Base-by-base conservation (phyloP, 352 stramenopile genomes). In the Phytopythium vexans region DNA sequence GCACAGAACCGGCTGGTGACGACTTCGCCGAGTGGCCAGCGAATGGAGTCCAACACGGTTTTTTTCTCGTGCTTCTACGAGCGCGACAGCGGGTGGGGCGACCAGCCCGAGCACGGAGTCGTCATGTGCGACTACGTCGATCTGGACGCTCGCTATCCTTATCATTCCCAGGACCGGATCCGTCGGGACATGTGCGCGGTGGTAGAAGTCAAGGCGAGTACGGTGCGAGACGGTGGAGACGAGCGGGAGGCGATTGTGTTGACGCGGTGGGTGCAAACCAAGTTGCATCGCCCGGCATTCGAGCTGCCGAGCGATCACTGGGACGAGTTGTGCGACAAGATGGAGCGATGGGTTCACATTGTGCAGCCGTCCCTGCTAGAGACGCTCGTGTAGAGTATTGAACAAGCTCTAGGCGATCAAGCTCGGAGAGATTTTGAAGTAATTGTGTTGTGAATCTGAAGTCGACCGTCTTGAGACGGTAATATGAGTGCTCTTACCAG, bases 1-100 rank as follows among this genome's bases (percentile, higher is more conserved):
- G 56, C 66, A 9, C 67, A 77, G 49, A 59, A 70, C 41, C 71
- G 71, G 0, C 41, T 76, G n/a, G 57, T 81, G 32, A 48, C 59
- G 12, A 64, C 58, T 0, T 60, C 60, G 1, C 35, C 40, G 0
- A 50, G 56, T 15, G 56, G 56, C 5, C 34, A 61, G 1, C 12
- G 42, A 10, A 58, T 74, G 27, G 72, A 82, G 49, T 62, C 62
- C n/a, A 77, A 77, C 40, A 62, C 42, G 6, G 41, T 72, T 1
- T 58, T 68, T 27, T 71, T 69, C 38, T 69, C 64, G 7, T 49
- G 62, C 41, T 65, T 53, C 38, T 54, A 60, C 32, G 50, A 51
- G 37, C 56, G 59, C 9, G 52, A 54, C n/a, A 32, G 41, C n/a
- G 57, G 58, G 5, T 39, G 16, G 6, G 38, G 55, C 32, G 58